These are phyloP conservation scores for Serendipita sp. DNA, from an alignment of 768 basidiomycete species.

Conservation along the genomic window DNA sequence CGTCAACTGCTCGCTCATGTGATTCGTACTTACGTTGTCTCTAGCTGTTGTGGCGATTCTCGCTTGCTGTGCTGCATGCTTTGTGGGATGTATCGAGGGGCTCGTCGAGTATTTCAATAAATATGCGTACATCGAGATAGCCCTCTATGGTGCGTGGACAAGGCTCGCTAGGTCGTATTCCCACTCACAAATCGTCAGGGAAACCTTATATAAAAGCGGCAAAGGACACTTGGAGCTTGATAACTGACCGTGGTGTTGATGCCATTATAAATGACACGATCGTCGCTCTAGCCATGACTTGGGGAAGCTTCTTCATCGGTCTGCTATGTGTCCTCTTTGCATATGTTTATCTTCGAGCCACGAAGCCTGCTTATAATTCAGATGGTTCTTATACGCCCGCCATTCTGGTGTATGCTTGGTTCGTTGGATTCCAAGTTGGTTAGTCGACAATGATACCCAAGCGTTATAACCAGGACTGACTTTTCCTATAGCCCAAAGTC, in stretches of 20 bases:
- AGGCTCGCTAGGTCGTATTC: not conserved
- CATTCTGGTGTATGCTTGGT: slow-evolving; percentile 60
- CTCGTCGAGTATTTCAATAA: slow-evolving; percentile 70
- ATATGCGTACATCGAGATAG: slow-evolving; percentile 71
- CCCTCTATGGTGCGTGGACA: slow-evolving; percentile 13
- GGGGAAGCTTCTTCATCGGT: slow-evolving; percentile 70
- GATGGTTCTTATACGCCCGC: slow-evolving; percentile 65
- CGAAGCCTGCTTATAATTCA: slow-evolving; percentile 56
- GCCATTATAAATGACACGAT: slow-evolving; percentile 72
- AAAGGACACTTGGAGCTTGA: slow-evolving; percentile 67
- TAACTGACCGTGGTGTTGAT: slow-evolving; percentile 62
- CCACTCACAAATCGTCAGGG: slow-evolving; percentile 27
- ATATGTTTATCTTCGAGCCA: slow-evolving; percentile 61
- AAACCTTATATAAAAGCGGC: slow-evolving; percentile 69
- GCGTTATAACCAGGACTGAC: slow-evolving; percentile 5
- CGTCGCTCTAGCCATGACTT: slow-evolving; percentile 57
- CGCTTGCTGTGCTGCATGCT: slow-evolving; percentile 66
- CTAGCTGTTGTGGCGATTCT: slow-evolving; percentile 56
- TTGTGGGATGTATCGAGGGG: slow-evolving; percentile 51
- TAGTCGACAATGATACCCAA: slow-evolving; percentile 17
- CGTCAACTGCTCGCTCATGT: slow-evolving; percentile 15
- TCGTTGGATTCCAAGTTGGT: slow-evolving; percentile 65
- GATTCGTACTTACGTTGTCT: not conserved
- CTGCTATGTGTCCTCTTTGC: slow-evolving; percentile 56
- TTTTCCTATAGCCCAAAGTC: slow-evolving; percentile 35